Evolutionary conservation across 2,329 filamentous ascomycete genomes (phyloP).

Genomic region (Ophiostoma perfectum): DNA sequence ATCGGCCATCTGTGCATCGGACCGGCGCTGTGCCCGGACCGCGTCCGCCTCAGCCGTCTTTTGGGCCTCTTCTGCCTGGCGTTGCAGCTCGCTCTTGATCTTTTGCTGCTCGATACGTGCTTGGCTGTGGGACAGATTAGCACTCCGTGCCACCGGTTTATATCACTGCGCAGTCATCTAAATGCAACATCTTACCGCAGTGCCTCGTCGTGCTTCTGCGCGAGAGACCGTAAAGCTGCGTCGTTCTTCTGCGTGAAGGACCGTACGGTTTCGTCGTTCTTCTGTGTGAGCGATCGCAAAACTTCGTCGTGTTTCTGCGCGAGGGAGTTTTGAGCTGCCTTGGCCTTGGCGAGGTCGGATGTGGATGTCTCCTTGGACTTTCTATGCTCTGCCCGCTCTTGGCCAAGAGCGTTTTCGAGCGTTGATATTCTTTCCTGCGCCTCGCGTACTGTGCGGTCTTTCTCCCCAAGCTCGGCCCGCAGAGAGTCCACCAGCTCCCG

Average conservation of each 20-base stretch:
- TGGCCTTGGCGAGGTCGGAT: conserved; percentile 45
- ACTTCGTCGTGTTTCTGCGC: conserved; percentile 61
- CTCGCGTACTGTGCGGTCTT: conserved; percentile 49
- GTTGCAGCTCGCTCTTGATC: conserved; percentile 21
- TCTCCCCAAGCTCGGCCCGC: conserved; percentile 69
- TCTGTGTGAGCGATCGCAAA: neutral
- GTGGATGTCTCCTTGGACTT: conserved; percentile 55
- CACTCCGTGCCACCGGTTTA: no score
- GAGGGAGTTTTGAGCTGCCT: conserved; percentile 30
- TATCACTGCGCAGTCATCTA: no score
- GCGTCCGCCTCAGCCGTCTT: conserved; percentile 46
- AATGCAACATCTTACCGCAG: conserved; percentile 31
- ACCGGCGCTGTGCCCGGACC: conserved; percentile 44
- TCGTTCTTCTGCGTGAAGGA: neutral
- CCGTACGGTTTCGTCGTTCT: conserved; percentile 41
- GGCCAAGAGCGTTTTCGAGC: conserved; percentile 54
- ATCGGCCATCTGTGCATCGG: conserved; percentile 59
- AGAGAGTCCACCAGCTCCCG: conserved; percentile 85
- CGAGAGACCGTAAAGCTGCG: neutral
- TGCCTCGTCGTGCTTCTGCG: conserved; percentile 64
- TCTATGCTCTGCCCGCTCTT: conserved; percentile 68
- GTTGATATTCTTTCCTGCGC: conserved; percentile 42
- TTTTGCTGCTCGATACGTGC: conserved; percentile 29
- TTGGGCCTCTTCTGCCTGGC: conserved; percentile 38
- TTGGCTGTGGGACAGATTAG: conserved; percentile 17